Evolutionary conservation across 805 yeast species (phyloP).

Genomic region (Metahyphopichia silvanorum): DNA sequence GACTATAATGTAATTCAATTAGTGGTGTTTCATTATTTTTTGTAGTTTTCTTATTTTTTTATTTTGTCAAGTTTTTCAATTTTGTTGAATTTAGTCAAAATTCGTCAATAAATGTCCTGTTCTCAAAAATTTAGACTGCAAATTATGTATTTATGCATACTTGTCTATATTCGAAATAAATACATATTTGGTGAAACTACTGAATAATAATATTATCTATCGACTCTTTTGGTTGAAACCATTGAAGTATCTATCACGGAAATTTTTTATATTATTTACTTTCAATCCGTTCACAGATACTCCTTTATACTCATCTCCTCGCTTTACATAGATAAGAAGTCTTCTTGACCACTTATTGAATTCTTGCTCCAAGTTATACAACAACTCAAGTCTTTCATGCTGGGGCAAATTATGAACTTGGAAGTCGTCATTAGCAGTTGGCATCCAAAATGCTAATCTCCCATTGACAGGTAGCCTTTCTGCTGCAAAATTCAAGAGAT

Average conservation of each 20-base stretch:
- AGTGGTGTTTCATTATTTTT: too few relatives aligned
- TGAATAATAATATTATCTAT: too few relatives aligned
- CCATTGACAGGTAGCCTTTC: conserved; percentile 70
- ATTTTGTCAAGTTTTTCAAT: too few relatives aligned
- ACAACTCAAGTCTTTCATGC: conserved; percentile 67
- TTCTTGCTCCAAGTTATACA: conserved; percentile 77
- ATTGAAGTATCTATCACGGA: conserved; percentile 73
- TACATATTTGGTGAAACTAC: too few relatives aligned
- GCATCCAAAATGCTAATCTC: conserved; percentile 95
- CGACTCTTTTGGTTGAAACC: conserved; percentile 50
- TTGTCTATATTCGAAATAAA: too few relatives aligned
- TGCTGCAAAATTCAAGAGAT: conserved; percentile 70
- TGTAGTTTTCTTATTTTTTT: too few relatives aligned
- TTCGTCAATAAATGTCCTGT: too few relatives aligned
- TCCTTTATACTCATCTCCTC: conserved; percentile 50
- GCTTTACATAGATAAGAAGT: conserved; percentile 72
- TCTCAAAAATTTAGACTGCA: too few relatives aligned
- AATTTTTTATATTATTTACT: conserved; percentile 47
- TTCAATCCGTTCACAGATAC: conserved; percentile 42
- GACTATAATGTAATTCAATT: too few relatives aligned
- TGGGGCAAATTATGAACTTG: conserved; percentile 69
- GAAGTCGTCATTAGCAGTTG: conserved; percentile 86
- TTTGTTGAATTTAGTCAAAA: too few relatives aligned
- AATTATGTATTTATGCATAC: too few relatives aligned
- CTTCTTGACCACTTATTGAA: conserved; percentile 94